Conservation (phyloP, 352 stramenopile species). For the Pythium oligandrum region DNA sequence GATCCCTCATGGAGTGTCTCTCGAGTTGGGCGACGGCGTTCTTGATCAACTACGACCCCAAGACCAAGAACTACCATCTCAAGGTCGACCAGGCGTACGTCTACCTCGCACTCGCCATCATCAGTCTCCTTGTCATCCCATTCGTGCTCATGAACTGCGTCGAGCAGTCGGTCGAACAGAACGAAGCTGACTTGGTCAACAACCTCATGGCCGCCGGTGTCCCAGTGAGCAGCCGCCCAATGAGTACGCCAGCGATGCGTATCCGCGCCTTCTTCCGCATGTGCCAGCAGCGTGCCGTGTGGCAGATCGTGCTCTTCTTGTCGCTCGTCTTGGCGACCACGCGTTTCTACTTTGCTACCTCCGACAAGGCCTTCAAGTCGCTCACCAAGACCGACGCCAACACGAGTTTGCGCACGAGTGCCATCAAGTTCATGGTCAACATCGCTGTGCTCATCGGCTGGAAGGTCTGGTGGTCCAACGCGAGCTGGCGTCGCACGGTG, state of each 20-base stretch:
- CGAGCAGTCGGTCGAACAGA: conserved; percentile 36
- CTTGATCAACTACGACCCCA: conserved; percentile 36
- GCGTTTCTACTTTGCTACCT: conserved; percentile 50
- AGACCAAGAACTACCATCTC: conserved; percentile 40
- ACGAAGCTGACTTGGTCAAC: conserved; percentile 20
- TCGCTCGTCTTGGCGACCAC: conserved; percentile 47
- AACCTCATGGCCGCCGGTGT: conserved; percentile 17
- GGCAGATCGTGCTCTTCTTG: conserved; percentile 73
- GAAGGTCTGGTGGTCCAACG: conserved; percentile 39
- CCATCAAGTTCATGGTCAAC: conserved; percentile 39
- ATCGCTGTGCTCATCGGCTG: conserved; percentile 55
- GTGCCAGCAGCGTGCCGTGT: conserved; percentile 69
- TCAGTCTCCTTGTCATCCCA: conserved; percentile 49
- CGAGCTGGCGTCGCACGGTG: conserved; percentile 25
- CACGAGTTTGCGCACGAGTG: conserved; percentile 38
- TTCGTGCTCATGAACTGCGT: conserved; percentile 62
- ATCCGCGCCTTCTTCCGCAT: conserved; percentile 51
- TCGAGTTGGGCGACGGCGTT: conserved; percentile 41
- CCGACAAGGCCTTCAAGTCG: conserved; percentile 31
- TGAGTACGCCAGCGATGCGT: conserved; percentile 17
- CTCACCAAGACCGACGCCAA: conserved; percentile 33
- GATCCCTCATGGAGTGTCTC: conserved; percentile 41
- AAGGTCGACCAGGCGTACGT: conserved; percentile 45
- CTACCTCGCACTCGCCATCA: conserved; percentile 42
- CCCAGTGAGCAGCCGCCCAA: conserved; percentile 1